Evolutionary conservation across 2,329 filamentous ascomycete genomes (phyloP), one percentile per base, ranked within the genome.

Genomic region (Penicillium sp.): DNA sequence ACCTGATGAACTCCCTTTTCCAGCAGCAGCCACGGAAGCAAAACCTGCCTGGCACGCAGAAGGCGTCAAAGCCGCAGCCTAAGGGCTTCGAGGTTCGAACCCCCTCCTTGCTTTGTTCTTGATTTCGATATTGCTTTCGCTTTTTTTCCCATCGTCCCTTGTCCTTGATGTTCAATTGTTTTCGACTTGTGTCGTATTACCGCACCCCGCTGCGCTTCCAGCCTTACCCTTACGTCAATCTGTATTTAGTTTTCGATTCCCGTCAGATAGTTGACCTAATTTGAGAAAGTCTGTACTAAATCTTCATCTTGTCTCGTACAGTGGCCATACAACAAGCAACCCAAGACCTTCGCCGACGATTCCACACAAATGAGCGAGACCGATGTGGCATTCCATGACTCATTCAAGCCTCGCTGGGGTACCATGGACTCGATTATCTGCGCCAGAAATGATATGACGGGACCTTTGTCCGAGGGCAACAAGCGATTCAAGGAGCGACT

Each of bases 1-100:
- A 96, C 73, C 75, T 96, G 66, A 96, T 95, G 89, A 91, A 95
- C 66, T 95, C 89, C 41, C 75, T 96, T 47, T 96, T 94, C 70
- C 86, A 87, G 66, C 81, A 85, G 66, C 81, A 85, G 69, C 78
- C 83, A 54, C 63, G 63, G 50, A 66, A 70, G 59, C 63, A 70
- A 52, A 77, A 76, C 49, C 47, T 42, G 4, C 50, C 58, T 45
- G 77, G 77, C 54, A 70, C 73, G 45, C 75, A 79, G 60, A 79
- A 76, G 59, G 66, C 76, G 46, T 77, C 78, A 61, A 75, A 74
- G 56, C 73, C 75, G 59, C 82, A 82, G 58, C 72, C 71, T 61
- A 76, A 76, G 72, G 86, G 87, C 65, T 87, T 91, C 70, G 85
- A 97, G 90, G 93, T 97, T 83, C 86, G 91, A 91, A 50, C 45